Percentiles rank a stretch among this genome's conserved stretches.
Evolutionary conservation across 768 basidiomycete species (phyloP).

Genomic region (Mycena floridula): DNA sequence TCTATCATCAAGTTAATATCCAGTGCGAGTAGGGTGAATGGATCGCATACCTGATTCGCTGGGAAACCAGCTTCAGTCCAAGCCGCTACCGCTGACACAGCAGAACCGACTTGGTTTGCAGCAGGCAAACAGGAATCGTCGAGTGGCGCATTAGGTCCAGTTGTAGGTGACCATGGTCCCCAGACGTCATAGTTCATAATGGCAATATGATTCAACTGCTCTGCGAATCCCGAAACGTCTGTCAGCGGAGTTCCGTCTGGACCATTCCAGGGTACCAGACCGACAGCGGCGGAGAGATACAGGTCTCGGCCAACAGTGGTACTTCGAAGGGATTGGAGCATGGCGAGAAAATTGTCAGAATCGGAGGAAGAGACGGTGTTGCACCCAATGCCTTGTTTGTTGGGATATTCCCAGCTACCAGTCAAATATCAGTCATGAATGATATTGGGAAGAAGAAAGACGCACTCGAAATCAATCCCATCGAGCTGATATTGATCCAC

Average conservation of each 20-base stretch:
- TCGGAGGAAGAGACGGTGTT: conserved; percentile 61
- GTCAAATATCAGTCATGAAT: conserved; percentile 1
- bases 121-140: conserved; percentile 59
- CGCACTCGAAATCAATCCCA: conserved; percentile 69
- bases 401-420: conserved; percentile 83
- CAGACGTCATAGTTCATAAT: conserved; percentile 60
- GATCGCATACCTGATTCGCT: conserved; percentile 26
- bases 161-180: conserved; percentile 38
- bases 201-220: conserved; percentile 68
- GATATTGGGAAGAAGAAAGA: conserved; percentile 7
- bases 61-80: conserved; percentile 82
- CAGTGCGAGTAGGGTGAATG: neutral
- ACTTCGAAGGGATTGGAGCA: conserved; percentile 67
- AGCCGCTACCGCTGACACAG: conserved; percentile 53
- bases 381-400: conserved; percentile 57
- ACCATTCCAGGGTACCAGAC: conserved; percentile 61
- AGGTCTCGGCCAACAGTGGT: conserved; percentile 48
- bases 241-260: conserved; percentile 46
- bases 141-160: conserved; percentile 84
- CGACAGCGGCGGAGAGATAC: conserved; percentile 68
- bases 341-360: conserved; percentile 70
- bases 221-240: conserved; percentile 62
- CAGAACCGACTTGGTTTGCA: conserved; percentile 59
- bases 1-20: conserved; percentile 20
- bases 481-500: conserved; percentile 44